phyloP scores from a whole-genome alignment of 176 grass and related monocot genomes.

The Paspalum notatum region DNA sequence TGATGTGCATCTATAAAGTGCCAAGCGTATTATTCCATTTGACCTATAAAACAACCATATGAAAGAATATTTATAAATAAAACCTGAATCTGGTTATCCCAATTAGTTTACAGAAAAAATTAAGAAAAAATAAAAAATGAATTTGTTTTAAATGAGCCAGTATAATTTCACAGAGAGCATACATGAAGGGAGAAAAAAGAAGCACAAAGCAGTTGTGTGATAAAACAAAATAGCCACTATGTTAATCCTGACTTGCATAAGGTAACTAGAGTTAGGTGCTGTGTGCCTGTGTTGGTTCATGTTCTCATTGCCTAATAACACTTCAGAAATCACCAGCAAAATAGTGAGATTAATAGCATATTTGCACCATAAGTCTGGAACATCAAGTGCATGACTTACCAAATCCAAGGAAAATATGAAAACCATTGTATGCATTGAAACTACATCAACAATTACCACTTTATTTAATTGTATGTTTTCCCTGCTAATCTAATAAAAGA shows the following conservation, averaged over 20 bases:
- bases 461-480: slow-evolving; percentile 13
- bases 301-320: background rate
- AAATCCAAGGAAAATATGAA: background rate
- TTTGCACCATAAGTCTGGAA: slow-evolving; percentile 21
- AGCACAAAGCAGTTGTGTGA: background rate
- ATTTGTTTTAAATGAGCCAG: background rate
- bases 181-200: background rate
- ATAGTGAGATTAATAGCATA: background rate
- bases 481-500: background rate
- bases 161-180: slow-evolving; percentile 6
- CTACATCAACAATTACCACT: background rate
- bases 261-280: background rate
- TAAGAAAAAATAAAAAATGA: background rate
- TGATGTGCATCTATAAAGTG: background rate
- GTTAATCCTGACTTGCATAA: background rate
- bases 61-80: background rate
- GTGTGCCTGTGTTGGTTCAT: background rate
- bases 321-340: background rate
- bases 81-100: background rate
- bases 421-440: background rate
- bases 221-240: background rate
- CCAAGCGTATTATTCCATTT: background rate
- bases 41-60: background rate
- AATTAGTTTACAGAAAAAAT: background rate
- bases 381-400: slow-evolving; percentile 4